Evolutionary conservation across 2,329 filamentous ascomycete species (phyloP), one percentile per base, ranked within the genome.

Genomic region (Fusarium chaquense): DNA sequence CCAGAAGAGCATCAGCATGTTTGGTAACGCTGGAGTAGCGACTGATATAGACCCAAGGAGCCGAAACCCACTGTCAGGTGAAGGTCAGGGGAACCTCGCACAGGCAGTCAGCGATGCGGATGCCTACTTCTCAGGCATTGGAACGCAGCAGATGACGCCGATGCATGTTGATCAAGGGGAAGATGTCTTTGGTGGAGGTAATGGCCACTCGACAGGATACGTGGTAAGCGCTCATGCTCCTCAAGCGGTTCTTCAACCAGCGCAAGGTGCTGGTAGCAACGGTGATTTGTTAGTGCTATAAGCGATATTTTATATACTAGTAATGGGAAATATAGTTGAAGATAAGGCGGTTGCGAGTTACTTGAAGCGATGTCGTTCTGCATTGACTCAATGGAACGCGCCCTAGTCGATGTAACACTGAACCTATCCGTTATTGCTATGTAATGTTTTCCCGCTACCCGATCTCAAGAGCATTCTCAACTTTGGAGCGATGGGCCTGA

Each of bases 31-130:
- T 47, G 83, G 81, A 0, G 84, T 86, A 76, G 79, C 86, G 5
- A 83, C 83, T 6, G 83, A 86, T 45, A 81, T 87, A 13, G 83
- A 86, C 59, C 78, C 82, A 32, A 81, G 82, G 67, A 82, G 73
- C 43, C 76, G 78, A 24, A 71, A 75, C 24, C 70, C 73, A 35
- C 64, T 69, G 20, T 52, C 67, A 12, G 65, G 67, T 46, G 75
- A 77, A 62, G 75, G 75, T 43, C 73, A 78, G 50, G 76, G 82
- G 8, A 86, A 90, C 75, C 84, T 94, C 60, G 85, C 88, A 5
- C 88, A 89, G 28, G 93, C 93, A 2, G 89, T 97, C 36, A 92
- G 86, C 75, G 94, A 96, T 57, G 95, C 94, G 12, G 95, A 98
- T 76, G 89, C 91, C 18, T 98, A 97, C 80, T 98, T 98, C 80